Evolutionary conservation across 371 early-diverging fungal genomes (phyloP).

Genomic region (Mortierella sp.): DNA sequence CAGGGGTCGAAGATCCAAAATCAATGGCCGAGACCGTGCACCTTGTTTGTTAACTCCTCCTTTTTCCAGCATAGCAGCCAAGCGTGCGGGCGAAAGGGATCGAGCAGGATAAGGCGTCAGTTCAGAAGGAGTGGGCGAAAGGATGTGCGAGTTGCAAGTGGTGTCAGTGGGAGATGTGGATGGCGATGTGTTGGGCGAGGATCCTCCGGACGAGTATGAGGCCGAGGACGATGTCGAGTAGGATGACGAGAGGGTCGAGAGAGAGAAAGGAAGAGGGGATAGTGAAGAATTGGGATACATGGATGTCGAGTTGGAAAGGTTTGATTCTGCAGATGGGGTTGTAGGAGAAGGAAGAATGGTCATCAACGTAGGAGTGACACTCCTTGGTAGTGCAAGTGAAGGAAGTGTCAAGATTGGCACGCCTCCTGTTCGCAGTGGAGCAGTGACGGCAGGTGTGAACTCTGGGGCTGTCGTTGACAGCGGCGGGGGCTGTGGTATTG

Average conservation of each 20-base stretch:
- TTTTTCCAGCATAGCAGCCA: slow-evolving; percentile 37
- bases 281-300: not conserved
- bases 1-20: slow-evolving; percentile 37
- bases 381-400: slow-evolving; percentile 15
- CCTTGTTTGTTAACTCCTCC: slow-evolving; percentile 6
- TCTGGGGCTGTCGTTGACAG: slow-evolving; percentile 5
- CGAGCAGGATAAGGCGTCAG: slow-evolving; percentile 42
- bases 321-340: slow-evolving; percentile 2
- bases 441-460: not conserved
- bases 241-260: slow-evolving; percentile 30
- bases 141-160: slow-evolving; percentile 28
- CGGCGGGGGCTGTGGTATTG: slow-evolving; percentile 15
- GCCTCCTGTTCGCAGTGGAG: not conserved
- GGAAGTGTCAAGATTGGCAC: slow-evolving; percentile 21
- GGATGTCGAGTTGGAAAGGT: not conserved
- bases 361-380: not conserved
- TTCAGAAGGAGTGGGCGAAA: slow-evolving; percentile 35
- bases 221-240: slow-evolving; percentile 26
- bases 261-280: slow-evolving; percentile 27
- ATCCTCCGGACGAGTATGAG: slow-evolving; percentile 27
- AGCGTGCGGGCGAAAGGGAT: slow-evolving; percentile 20
- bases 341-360: slow-evolving; percentile 10
- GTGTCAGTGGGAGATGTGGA: slow-evolving; percentile 43
- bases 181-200: slow-evolving; percentile 42
- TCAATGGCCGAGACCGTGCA: slow-evolving; percentile 37